These are phyloP conservation scores for Metschnikowia gelsemii DNA, from an alignment of 805 yeast species.

Conservation along the genomic window DNA sequence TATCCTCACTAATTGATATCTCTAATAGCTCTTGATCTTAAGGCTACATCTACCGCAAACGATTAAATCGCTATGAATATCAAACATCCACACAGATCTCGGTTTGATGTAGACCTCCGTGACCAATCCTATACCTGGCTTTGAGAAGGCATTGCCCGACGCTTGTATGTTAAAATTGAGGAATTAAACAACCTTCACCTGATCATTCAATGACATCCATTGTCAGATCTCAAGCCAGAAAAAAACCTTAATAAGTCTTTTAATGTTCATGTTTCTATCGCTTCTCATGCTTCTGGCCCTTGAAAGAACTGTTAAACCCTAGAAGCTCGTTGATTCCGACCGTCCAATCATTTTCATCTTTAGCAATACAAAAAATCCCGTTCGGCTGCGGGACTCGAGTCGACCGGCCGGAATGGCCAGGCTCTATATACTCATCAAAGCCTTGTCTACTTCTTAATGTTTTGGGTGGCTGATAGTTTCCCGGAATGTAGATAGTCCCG, in stretches of 20 bases:
- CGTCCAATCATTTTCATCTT: conserved; percentile 87
- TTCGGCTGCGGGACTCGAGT: conserved; percentile 20
- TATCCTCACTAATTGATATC: too few relatives aligned
- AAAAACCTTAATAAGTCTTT: too few relatives aligned
- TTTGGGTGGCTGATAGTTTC: conserved; percentile 45
- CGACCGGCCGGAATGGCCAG: conserved; percentile 15
- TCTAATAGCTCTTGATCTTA: too few relatives aligned
- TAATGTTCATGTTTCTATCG: not conserved
- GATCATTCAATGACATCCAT: too few relatives aligned
- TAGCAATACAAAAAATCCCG: conserved; percentile 88
- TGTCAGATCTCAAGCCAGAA: too few relatives aligned
- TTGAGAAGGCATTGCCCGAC: too few relatives aligned
- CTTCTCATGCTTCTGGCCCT: conserved; percentile 27
- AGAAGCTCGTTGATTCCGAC: conserved; percentile 81
- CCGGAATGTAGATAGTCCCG: conserved; percentile 57
- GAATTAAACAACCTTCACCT: too few relatives aligned
- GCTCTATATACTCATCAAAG: conserved; percentile 24
- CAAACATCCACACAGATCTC: too few relatives aligned
- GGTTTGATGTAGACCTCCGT: not conserved
- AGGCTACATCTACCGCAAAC: too few relatives aligned
- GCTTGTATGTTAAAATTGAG: too few relatives aligned
- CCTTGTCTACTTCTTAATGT: conserved; percentile 18
- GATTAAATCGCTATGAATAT: too few relatives aligned
- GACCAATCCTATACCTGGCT: too few relatives aligned
- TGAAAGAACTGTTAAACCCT: conserved; percentile 86